Percentiles rank a stretch among this genome's conserved stretches.
Conservation (phyloP, 2,329 filamentous ascomycete genomes). For the Botryotinia globosa region DNA sequence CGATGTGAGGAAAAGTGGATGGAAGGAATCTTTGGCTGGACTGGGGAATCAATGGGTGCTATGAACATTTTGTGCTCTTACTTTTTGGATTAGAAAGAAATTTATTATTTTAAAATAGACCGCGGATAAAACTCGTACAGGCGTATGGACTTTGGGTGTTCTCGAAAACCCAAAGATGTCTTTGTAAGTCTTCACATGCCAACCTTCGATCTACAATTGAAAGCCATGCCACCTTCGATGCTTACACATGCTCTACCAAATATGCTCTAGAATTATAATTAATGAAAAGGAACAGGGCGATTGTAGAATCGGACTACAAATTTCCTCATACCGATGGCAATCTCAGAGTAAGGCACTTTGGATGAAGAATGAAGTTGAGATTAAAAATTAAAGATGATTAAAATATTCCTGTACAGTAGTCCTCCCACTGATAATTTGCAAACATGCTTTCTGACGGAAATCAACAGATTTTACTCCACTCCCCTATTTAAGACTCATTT, state of each 20-base stretch:
- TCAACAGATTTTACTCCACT: neutral
- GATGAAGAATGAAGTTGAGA: neutral
- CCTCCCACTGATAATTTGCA: neutral
- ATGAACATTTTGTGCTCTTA: neutral
- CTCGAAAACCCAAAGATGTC: neutral
- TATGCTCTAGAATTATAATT: neutral
- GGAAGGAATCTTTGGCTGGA: constrained; percentile 1
- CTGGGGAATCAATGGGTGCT: neutral
- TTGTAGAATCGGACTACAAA: neutral
- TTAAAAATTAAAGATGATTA: neutral
- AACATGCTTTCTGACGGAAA: neutral
- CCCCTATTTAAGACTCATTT: neutral
- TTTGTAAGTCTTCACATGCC: neutral
- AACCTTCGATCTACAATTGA: neutral
- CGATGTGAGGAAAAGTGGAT: constrained; percentile 3
- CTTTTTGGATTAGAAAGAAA: constrained; percentile 2
- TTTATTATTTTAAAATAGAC: constrained; percentile 5
- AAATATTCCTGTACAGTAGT: neutral
- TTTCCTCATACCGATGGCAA: neutral
- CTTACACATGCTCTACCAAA: neutral
- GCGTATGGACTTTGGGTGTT: neutral
- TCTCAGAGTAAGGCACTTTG: neutral
- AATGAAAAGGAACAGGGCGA: neutral
- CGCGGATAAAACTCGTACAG: neutral
- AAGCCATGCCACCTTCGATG: neutral